phyloP scores from a whole-genome alignment of 2,329 filamentous ascomycete genomes.

The Alternaria brassicicola region DNA sequence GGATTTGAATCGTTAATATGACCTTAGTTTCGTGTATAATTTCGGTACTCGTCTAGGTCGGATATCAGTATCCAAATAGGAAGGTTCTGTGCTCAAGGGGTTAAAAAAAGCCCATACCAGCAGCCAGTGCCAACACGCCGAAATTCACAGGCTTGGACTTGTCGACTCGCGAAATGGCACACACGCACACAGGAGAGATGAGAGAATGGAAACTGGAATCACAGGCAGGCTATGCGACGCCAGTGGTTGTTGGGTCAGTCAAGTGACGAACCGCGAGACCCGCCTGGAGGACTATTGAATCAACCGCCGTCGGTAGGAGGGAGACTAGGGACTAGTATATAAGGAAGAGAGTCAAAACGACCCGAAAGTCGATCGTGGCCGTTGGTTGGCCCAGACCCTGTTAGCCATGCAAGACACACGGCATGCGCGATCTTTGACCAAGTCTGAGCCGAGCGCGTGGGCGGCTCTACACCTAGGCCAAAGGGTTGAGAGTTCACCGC shows the following conservation, averaged over 20 bases:
- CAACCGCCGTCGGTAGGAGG: conserved; percentile 28
- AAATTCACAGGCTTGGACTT: conserved; percentile 16
- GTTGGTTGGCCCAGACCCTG: conserved; percentile 30
- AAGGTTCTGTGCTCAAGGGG: conserved; percentile 30
- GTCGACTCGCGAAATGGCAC: background rate
- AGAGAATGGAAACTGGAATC: conserved; percentile 9
- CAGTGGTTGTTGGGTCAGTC: conserved; percentile 17
- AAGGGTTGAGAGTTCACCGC: conserved; percentile 35
- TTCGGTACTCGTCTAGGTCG: conserved; percentile 31
- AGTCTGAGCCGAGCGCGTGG: conserved; percentile 25
- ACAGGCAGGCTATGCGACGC: conserved; percentile 23
- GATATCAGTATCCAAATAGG: conserved; percentile 30
- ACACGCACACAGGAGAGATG: conserved; percentile 4
- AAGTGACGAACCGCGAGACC: conserved; percentile 31
- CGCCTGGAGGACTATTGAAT: conserved; percentile 27
- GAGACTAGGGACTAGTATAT: conserved; percentile 18
- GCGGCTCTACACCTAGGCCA: conserved; percentile 23
- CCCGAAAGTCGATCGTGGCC: conserved; percentile 26
- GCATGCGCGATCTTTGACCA: conserved; percentile 27
- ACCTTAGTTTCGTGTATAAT: conserved; percentile 20
- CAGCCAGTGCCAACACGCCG: conserved; percentile 31
- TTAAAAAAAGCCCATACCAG: conserved; percentile 26
- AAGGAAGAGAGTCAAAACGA: conserved; percentile 23
- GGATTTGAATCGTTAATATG: conserved; percentile 28
- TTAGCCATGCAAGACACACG: conserved; percentile 25